Percentiles rank a stretch among this genome's conserved stretches.
Evolutionary conservation across 257 asterid genomes (phyloP).

Genomic region (Lycium ferocissimum): DNA sequence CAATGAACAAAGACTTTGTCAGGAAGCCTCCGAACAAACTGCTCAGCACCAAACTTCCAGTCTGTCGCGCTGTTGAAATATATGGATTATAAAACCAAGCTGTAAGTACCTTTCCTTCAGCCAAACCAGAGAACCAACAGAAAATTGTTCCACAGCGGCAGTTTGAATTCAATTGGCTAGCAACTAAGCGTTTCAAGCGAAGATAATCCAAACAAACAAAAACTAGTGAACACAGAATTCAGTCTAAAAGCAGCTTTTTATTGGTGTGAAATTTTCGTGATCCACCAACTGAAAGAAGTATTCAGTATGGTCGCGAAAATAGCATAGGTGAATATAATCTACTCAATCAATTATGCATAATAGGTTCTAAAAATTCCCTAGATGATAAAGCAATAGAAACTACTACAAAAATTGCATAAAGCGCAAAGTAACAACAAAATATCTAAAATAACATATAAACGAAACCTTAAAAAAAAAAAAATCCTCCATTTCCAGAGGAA

Average conservation of each 20-base stretch:
- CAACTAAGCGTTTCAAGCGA: background rate
- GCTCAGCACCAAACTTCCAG: conserved; percentile 92
- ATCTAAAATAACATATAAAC: background rate
- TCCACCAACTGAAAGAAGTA: background rate
- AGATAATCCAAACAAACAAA: background rate
- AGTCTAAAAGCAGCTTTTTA: background rate
- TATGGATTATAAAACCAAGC: conserved; percentile 5
- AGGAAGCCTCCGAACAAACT: conserved; percentile 71
- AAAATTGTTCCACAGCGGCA: background rate
- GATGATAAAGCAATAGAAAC: background rate
- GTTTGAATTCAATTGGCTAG: background rate
- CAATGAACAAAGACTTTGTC: conserved; percentile 91
- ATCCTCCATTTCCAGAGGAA: background rate
- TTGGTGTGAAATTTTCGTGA: background rate
- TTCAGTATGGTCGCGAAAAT: background rate
- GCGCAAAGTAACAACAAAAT: background rate
- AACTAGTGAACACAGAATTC: background rate
- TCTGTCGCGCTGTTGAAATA: conserved; percentile 68
- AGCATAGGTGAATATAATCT: background rate
- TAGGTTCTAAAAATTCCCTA: background rate
- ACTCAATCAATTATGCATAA: background rate
- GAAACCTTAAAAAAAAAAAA: background rate
- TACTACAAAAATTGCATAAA: background rate
- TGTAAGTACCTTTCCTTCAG: background rate
- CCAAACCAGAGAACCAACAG: background rate